Evolutionary conservation across 2,329 filamentous ascomycete genomes (phyloP), one percentile per base, ranked within the genome.

Genomic region (Fusarium sterilihyphosum): DNA sequence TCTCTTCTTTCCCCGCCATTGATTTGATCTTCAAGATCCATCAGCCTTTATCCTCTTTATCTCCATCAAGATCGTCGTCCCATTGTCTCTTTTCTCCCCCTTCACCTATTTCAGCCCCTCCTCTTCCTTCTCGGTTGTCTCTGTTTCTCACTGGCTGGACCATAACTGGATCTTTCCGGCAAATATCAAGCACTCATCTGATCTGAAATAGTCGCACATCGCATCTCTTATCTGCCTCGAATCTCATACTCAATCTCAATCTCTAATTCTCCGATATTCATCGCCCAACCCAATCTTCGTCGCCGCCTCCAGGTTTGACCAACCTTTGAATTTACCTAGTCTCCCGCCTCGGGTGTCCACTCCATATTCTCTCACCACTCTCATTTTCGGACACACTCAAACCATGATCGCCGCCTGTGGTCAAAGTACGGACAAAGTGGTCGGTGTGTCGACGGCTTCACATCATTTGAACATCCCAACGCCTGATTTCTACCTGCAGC

Each of bases 101-200:
- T 57, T 74, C 37, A 33, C 50, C 65, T 37, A 61, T 64, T 47
- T 47, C 49, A 60, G 53, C 60, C 50, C 63, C 72, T 70, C 64
- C 53, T 63, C 60, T 54, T 73, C 54, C 57, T 63, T 70, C 58
- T 73, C 61, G 64, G 64, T 43, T 64, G 68, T 24, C 53, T 65
- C 57, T 74, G 37, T 62, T 46, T 69, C 53, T 74, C 44, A 74
- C 71, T 74, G 72, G 72, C 68, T 74, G 56, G 69, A 57, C 43
- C 58, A 63, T 65, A 68, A 43, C 49, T 61, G 59, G 54, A 61
- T 65, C 58, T 54, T 53, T 69, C 68, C 63, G 64, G 72, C 52
- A 74, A 70, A 73, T 73, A 74, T 75, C 60, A 68, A 74, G 53
- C 52, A 70, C 72, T 75, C 72, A 73, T 74, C 68, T 73, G 72